Evolutionary conservation across 805 yeast species (phyloP).

Genomic region (Nakazawaea ernobii): DNA sequence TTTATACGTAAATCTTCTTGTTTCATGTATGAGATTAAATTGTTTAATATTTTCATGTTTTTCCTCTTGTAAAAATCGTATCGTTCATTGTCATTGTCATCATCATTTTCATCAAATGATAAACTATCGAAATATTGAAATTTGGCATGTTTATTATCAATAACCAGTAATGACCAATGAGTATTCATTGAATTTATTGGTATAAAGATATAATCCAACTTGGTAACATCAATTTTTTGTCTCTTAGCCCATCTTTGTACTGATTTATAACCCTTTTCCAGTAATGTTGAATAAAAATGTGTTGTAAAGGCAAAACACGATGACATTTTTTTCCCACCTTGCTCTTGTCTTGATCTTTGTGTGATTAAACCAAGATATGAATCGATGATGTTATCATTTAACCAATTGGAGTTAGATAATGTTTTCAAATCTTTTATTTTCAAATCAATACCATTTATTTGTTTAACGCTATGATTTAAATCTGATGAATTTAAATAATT

Average conservation of each 20-base stretch:
- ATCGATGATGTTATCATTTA: slow-evolving; percentile 88
- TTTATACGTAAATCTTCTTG: slow-evolving; percentile 58
- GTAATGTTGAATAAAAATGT: slow-evolving; percentile 74
- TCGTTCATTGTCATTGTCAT: neutral
- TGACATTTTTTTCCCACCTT: slow-evolving; percentile 19
- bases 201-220: slow-evolving; percentile 61
- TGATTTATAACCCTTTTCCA: slow-evolving; percentile 69
- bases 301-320: slow-evolving; percentile 74
- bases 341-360: slow-evolving; percentile 24
- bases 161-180: slow-evolving; percentile 89
- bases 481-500: slow-evolving; percentile 25
- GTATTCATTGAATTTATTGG: slow-evolving; percentile 82
- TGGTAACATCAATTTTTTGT: slow-evolving; percentile 59
- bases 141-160: slow-evolving; percentile 53
- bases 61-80: slow-evolving; percentile 17
- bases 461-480: slow-evolving; percentile 21
- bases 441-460: slow-evolving; percentile 50
- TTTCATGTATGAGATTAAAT: slow-evolving; percentile 55
- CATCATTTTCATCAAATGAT: slow-evolving; percentile 21
- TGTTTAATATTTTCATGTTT: slow-evolving; percentile 32
- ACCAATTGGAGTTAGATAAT: slow-evolving; percentile 68
- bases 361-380: slow-evolving; percentile 59
- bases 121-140: slow-evolving; percentile 80
- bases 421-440: slow-evolving; percentile 65
- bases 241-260: slow-evolving; percentile 83